phyloP scores from a whole-genome alignment of 179 eudicot genomes.

The Silene vulgaris region DNA sequence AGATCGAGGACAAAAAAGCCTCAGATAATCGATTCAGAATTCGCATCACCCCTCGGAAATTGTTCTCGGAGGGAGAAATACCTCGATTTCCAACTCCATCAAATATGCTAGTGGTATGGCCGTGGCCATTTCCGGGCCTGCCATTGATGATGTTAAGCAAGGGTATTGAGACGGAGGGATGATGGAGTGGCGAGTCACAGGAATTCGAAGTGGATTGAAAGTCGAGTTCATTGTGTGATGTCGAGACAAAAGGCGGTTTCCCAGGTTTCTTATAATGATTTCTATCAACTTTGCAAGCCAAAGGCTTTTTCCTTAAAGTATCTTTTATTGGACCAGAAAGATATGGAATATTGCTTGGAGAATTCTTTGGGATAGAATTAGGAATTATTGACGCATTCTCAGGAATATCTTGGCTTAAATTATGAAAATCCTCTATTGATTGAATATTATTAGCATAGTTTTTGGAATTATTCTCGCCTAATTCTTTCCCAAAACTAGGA shows the following conservation, averaged over 20 bases:
- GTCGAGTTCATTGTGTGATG: background rate
- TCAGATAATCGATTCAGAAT: too few species aligned
- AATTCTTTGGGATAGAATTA: too few species aligned
- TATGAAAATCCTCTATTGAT: too few species aligned
- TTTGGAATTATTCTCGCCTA: background rate
- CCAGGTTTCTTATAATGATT: background rate
- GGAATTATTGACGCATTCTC: too few species aligned
- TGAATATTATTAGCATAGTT: background rate
- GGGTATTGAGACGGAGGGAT: background rate
- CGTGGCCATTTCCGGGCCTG: background rate
- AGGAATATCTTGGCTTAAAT: background rate
- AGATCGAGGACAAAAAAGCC: too few species aligned
- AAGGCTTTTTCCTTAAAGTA: too few species aligned
- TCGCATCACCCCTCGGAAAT: too few species aligned
- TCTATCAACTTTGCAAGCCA: background rate
- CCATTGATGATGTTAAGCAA: background rate
- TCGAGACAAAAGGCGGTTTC: background rate
- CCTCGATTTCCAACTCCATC: too few species aligned
- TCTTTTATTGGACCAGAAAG: too few species aligned
- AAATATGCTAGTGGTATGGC: background rate
- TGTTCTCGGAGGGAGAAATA: too few species aligned
- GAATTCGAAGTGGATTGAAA: background rate
- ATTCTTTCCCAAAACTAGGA: background rate
- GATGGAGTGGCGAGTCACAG: background rate
- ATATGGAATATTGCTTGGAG: too few species aligned